Base-by-base conservation (phyloP, 2,329 filamentous ascomycete genomes). In the Chaetomiaceae sp. region DNA sequence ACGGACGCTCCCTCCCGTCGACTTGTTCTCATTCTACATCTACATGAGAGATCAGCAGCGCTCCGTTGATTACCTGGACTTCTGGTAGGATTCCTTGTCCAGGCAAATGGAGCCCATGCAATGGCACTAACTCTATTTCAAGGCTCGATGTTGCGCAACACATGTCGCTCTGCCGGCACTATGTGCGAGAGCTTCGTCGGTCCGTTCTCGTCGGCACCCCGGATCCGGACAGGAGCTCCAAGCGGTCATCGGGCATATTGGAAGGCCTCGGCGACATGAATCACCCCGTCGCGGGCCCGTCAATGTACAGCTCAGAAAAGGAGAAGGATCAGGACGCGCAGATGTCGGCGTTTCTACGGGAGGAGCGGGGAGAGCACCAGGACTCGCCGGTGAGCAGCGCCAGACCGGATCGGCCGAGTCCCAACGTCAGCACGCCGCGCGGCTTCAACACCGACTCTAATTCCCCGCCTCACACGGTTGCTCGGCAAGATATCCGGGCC, bases 111-210 rank as follows among this genome's bases (percentile, higher is more conserved):
- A 10, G 14, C 18, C 35, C 45, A 38, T 43, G 18, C 19, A 29
- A 18, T 35, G 18, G 38, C n/a, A n/a, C 46, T 52, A 45, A 54
- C 48, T 49, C 10, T 38, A 59, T 34, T 29, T n/a, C 37, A n/a
- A 97, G 91, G 93, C 88, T 98, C 59, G 93, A 98, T 82, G 93
- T 98, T 50, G 91, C 93, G 14, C 93, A 98, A 65, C 93, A 98
- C 70, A 96, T 97, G 84, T 95, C 91, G 18, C 78, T 98, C 47
- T 98, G 88, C 65, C 86, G 94, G 40, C 89, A 97, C 67, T 98
- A 96, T 70, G 93, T 98, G 17, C 88, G 93, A 61, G 90, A 96
- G 68, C 78, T 98, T 45, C 86, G 93, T 56, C 79, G 93, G 54
- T 97, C 91, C 19, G 89, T 97, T 51, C 81, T 98, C 40, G 80